Base-by-base conservation (phyloP, 2,329 filamentous ascomycete species). In the Penicillium rolfsii region DNA sequence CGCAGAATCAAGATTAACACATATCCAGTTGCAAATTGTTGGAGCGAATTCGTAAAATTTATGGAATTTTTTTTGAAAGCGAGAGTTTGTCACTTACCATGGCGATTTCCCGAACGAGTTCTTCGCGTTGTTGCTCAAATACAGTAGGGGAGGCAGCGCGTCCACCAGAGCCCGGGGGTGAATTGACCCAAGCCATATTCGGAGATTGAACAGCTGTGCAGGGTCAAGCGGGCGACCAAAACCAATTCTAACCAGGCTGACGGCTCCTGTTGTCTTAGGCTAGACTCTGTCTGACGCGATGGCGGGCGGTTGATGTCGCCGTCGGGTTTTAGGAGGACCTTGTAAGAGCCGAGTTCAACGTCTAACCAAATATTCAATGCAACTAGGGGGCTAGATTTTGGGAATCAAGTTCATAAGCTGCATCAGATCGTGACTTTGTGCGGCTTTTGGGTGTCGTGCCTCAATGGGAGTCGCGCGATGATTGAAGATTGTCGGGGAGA, bases 71-170 rank as follows among this genome's bases (percentile, higher is more conserved):
- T 9, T 24, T 41, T 22, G 12, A 16, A 14, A 8, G 24, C 5
- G 6, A 26, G 48, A 14, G n/a, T 8, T n/a, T 14, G 14, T n/a
- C 19, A 66, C 76, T 67, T 59, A 79, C 79, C 59, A 77, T 71
- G 1, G 79, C 77, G 59, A 81, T 80, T 58, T 81, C 79, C 14
- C 72, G 65, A 2, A 80, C 72, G 5, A 81, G 70, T 62, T 77
- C 77, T 50, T 74, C 73, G 41, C 79, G 74, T 57, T 80, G 78
- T 57, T 79, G 73, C 63, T 80, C 75, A 60, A 81, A 81, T 49
- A 76, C 76, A 8, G 74, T 75, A 14, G 73, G 73, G 11, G 69
- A 63, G 8, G 62, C 46, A 28, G 60, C 60, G 41, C 67, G 66
- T 16, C 53, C 55, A n/a, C 61, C 64, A 12, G 63, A 59, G 30